Percentiles rank a stretch among this genome's conserved stretches.
These are phyloP conservation scores for Eustoma russellianum DNA, from an alignment of 257 asterid species.

Conservation along the genomic window DNA sequence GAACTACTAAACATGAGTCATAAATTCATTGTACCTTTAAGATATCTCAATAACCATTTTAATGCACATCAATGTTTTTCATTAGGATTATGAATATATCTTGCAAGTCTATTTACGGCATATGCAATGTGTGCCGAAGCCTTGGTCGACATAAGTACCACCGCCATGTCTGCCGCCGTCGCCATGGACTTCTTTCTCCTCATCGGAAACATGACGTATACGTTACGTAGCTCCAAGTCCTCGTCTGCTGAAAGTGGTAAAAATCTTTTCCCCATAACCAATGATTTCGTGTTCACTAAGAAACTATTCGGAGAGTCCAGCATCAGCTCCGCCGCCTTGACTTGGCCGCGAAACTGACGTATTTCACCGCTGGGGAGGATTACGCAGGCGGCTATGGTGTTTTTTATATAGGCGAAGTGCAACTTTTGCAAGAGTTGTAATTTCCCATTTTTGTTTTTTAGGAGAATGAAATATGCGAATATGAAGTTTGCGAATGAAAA, in stretches of 20 bases:
- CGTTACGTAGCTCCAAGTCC: slow-evolving; percentile 37
- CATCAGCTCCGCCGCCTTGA: slow-evolving; percentile 38
- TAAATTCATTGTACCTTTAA: no score
- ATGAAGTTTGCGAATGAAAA: no score
- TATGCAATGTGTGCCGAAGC: no score
- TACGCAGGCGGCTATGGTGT: slow-evolving; percentile 20
- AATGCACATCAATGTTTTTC: no score
- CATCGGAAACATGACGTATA: slow-evolving; percentile 48
- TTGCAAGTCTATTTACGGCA: no score
- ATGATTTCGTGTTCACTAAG: slow-evolving; percentile 23
- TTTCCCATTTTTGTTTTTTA: slow-evolving; percentile 18
- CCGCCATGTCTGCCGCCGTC: slow-evolving; percentile 33
- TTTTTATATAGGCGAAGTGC: slow-evolving; percentile 13
- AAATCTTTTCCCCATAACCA: slow-evolving; percentile 33
- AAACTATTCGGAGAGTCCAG: slow-evolving; percentile 24
- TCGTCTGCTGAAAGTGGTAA: slow-evolving; percentile 38
- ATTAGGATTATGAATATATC: no score
- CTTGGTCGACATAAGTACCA: slow-evolving; percentile 20
- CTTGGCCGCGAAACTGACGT: slow-evolving; percentile 19
- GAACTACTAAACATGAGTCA: no score
- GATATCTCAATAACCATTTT: no score
- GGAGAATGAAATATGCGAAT: no score
- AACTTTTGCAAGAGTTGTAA: slow-evolving; percentile 12
- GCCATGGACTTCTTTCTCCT: slow-evolving; percentile 35
- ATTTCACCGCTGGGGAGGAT: slow-evolving; percentile 30